Evolutionary conservation across 352 stramenopile genomes (phyloP).

Genomic region (Thalassiosira tumida): DNA sequence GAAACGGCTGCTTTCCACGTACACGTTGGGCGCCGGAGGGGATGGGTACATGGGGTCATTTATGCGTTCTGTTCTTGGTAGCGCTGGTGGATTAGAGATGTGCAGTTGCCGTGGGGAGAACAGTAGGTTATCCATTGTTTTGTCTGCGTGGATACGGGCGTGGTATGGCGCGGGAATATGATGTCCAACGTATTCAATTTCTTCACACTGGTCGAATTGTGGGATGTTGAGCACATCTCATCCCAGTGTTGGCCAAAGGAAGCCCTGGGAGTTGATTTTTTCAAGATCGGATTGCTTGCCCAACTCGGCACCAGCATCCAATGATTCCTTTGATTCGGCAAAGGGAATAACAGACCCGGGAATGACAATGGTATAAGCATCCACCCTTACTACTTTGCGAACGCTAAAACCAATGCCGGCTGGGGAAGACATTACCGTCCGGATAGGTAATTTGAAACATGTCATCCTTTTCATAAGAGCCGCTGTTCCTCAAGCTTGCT

Average conservation of each 20-base stretch:
- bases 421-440: neutral
- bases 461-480: constrained; percentile 10
- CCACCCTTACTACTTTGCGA: neutral
- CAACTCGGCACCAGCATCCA: neutral
- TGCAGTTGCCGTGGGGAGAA: too few relatives aligned
- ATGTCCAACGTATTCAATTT: neutral
- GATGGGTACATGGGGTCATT: too few relatives aligned
- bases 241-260: neutral
- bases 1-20: too few relatives aligned
- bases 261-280: neutral
- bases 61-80: too few relatives aligned
- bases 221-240: neutral
- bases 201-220: neutral
- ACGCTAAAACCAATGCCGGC: neutral
- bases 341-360: neutral
- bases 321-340: too few relatives aligned
- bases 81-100: too few relatives aligned
- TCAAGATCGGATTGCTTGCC: neutral
- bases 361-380: neutral
- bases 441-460: neutral
- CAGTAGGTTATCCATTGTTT: too few relatives aligned
- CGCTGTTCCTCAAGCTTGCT: constrained; percentile 1
- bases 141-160: too few relatives aligned
- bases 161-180: neutral
- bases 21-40: too few relatives aligned